phyloP scores from a whole-genome alignment of 495 filamentous ascomycete genomes.

The Hypoxylon lenormandii region DNA sequence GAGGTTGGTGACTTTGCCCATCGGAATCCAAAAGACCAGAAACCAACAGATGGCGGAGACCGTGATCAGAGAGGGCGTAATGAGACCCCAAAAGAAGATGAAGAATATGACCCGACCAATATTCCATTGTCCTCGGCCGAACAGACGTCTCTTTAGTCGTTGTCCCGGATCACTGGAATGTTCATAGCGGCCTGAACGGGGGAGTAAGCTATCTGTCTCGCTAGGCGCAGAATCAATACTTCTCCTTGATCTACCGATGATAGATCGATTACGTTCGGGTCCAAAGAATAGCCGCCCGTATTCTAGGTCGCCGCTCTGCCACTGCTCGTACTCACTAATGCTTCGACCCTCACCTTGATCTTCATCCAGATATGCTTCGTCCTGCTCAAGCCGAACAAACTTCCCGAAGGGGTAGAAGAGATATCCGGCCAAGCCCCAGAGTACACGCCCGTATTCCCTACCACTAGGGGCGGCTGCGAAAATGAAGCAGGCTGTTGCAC shows the following conservation, averaged over 20 bases:
- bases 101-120: slow-evolving; percentile 95
- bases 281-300: slow-evolving; percentile 96
- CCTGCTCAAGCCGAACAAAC: slow-evolving; percentile 89
- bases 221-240: slow-evolving; percentile 85
- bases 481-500: slow-evolving; percentile 79
- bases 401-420: slow-evolving; percentile 96
- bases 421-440: slow-evolving; percentile 86
- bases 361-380: slow-evolving; percentile 94
- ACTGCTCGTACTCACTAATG: slow-evolving; percentile 99
- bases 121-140: slow-evolving; percentile 96
- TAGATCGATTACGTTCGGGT: slow-evolving; percentile 78
- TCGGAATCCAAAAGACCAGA: slow-evolving; percentile 96
- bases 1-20: slow-evolving; percentile 93
- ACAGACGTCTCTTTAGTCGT: slow-evolving; percentile 85
- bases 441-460: slow-evolving; percentile 84
- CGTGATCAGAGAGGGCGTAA: slow-evolving; percentile 87
- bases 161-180: slow-evolving; percentile 46
- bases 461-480: slow-evolving; percentile 84
- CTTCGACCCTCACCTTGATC: slow-evolving; percentile 99
- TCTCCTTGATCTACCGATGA: slow-evolving; percentile 87
- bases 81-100: slow-evolving; percentile 91
- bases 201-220: slow-evolving; percentile 90
- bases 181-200: slow-evolving; percentile 65
- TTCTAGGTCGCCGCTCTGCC: slow-evolving; percentile 97
- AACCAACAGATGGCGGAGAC: slow-evolving; percentile 93